These are phyloP conservation scores for Bryoerythrophyllum caledonicum DNA, from an alignment of 225 moss, liverwort and hornwort species.

Conservation along the genomic window DNA sequence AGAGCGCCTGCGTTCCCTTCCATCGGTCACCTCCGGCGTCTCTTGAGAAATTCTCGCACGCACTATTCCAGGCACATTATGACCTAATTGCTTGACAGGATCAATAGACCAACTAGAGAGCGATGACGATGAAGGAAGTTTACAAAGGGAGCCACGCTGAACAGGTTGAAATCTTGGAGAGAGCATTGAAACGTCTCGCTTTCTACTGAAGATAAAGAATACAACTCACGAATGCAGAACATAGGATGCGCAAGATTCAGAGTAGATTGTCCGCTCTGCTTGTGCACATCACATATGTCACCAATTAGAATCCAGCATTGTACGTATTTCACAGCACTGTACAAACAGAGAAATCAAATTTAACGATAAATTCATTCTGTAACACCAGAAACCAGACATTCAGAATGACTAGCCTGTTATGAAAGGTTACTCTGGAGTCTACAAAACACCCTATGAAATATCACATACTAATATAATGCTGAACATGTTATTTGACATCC, in stretches of 20 bases:
- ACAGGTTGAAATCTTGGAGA: constrained; percentile 34
- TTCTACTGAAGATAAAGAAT: constrained; percentile 13
- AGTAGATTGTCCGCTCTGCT: background rate
- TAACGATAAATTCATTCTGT: background rate
- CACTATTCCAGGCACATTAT: background rate
- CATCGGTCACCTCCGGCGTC: constrained; percentile 10
- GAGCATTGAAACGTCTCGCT: constrained; percentile 42
- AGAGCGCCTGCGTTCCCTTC: constrained; percentile 19
- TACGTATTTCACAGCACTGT: background rate
- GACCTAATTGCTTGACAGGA: constrained; percentile 4
- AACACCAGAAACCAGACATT: background rate
- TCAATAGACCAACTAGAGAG: constrained; percentile 1
- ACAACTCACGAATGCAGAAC: constrained; percentile 2
- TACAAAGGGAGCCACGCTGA: constrained; percentile 14
- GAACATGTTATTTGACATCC: too few relatives aligned
- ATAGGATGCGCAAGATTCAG: background rate
- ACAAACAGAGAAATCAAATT: background rate
- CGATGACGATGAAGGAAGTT: background rate
- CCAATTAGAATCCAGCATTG: background rate
- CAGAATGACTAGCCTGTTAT: background rate
- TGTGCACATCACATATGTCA: background rate
- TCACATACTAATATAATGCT: too few relatives aligned
- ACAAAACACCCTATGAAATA: too few relatives aligned
- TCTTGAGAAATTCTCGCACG: constrained; percentile 24
- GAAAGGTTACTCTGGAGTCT: background rate